These are phyloP conservation scores for Arthrobotrys pseudoclavata DNA, from an alignment of 2,329 filamentous ascomycete genomes.

Conservation along the genomic window DNA sequence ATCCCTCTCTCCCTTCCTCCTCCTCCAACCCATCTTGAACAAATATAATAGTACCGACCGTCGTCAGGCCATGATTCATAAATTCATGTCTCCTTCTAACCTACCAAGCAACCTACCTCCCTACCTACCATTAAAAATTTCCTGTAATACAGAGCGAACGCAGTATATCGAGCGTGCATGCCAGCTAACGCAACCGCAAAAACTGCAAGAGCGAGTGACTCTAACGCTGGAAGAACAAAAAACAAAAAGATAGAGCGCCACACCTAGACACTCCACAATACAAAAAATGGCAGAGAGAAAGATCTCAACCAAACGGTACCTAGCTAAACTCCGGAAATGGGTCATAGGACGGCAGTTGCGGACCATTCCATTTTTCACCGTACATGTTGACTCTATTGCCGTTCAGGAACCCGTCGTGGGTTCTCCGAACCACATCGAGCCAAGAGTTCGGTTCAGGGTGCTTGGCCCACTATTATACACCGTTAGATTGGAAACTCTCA, in stretches of 20 bases:
- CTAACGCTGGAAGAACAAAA: constrained; percentile 34
- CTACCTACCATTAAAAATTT: constrained; percentile 10
- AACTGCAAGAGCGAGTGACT: constrained; percentile 40
- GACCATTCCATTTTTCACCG: constrained; percentile 71
- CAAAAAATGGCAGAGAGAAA: background rate
- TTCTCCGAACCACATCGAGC: constrained; percentile 71
- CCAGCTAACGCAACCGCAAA: constrained; percentile 21
- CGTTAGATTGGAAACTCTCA: background rate
- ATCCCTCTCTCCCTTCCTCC: constrained; percentile 5
- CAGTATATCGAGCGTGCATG: constrained; percentile 23
- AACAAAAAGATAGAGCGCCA: constrained; percentile 9
- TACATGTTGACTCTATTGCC: constrained; percentile 70
- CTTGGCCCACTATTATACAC: constrained; percentile 69
- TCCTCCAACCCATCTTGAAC: constrained; percentile 23
- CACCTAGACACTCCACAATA: background rate
- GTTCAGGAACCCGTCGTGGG: constrained; percentile 72
- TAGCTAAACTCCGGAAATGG: constrained; percentile 70
- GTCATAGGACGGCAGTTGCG: constrained; percentile 69
- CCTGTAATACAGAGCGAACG: constrained; percentile 18
- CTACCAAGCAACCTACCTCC: background rate
- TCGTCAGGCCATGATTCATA: constrained; percentile 36
- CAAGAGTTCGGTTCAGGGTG: constrained; percentile 72
- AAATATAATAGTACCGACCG: background rate
- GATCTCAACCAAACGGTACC: constrained; percentile 1
- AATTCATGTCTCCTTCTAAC: constrained; percentile 22